Percentiles rank a stretch among this genome's conserved stretches.
These are phyloP conservation scores for Cornus kousa DNA, from an alignment of 148 eudicot species.

Conservation along the genomic window DNA sequence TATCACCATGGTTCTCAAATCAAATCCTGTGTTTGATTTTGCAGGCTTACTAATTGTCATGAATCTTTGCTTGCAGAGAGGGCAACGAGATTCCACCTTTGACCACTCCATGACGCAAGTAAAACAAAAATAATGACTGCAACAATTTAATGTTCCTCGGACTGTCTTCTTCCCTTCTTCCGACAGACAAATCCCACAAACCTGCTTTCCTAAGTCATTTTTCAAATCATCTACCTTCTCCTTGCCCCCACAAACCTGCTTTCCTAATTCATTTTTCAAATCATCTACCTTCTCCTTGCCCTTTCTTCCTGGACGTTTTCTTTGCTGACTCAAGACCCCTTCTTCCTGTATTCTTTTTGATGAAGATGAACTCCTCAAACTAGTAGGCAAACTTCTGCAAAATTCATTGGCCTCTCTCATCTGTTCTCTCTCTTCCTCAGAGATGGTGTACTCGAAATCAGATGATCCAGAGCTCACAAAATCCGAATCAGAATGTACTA, in stretches of 20 bases:
- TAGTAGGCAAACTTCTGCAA: constrained; percentile 40
- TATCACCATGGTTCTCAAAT: constrained; percentile 44
- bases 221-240: constrained; percentile 62
- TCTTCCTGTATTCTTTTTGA: constrained; percentile 40
- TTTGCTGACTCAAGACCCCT: constrained; percentile 28
- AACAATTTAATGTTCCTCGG: constrained; percentile 80
- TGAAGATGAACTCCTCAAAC: constrained; percentile 49
- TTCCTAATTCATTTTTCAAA: constrained; percentile 48
- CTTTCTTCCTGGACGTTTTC: constrained; percentile 47
- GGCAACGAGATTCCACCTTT: constrained; percentile 98
- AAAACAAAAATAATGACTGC: constrained; percentile 90
- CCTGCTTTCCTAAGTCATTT: constrained; percentile 60
- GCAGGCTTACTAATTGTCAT: constrained; percentile 64
- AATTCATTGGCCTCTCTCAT: constrained; percentile 62
- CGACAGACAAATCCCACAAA: constrained; percentile 92
- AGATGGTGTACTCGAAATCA: constrained; percentile 75
- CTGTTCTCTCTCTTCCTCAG: constrained; percentile 97
- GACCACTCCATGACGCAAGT: constrained; percentile 98
- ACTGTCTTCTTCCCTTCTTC: constrained; percentile 79
- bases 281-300: constrained; percentile 80
- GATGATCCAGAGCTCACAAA: constrained; percentile 55
- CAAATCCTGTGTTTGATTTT: constrained; percentile 40
- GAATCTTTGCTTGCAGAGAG: constrained; percentile 92
- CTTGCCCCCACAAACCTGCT: constrained; percentile 68
- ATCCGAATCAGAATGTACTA: constrained; percentile 63